Base-by-base conservation (phyloP, 192 early-diverging fungal species). In the Rhizoclosmatium sp. region DNA sequence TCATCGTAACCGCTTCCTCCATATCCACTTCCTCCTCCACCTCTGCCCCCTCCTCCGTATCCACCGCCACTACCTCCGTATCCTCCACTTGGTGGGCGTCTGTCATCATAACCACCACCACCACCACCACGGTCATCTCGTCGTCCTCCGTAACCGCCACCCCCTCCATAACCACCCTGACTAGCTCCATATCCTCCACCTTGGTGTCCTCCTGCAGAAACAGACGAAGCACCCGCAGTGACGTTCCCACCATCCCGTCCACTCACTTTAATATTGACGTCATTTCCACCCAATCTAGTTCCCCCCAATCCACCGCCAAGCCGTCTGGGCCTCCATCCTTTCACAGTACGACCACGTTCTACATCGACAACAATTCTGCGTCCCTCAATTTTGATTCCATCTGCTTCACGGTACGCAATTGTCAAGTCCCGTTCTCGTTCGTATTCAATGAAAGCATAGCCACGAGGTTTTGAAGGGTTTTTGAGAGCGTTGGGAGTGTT, bases 391-490 rank as follows among this genome's bases (percentile, higher is more conserved):
- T 95, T 94, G 67, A 93, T 82, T 2, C 95, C 95, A 83, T 99
- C 97, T 4, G 94, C 93, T 78, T 93, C 93, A 69, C 94, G 93
- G 80, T 93, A 95, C 4, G 94, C 94, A 56, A 89, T 87, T 71
- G 89, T 90, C 92, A 96, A 91, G 73, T 94, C 94, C 21, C 87
- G 83, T 83, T 99, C 97, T 60, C 92, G 88, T 78, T 94, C 96
- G 82, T 89, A 99, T 85, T 99, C 97, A 76, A 99, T 90, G 78
- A 99, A 99, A 0, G 95, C 97, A 75, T 98, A 99, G 49, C 97
- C 96, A 79, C 93, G 90, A 19, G 95, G 92, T 82, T 95, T 92
- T 5, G 89, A 91, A 0, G 87, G 86, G 12, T 14, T 10, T 76
- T 83, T 78, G 9, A 21, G n/a, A 39, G 49, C 49, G 42, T 39